Conservation (phyloP, 495 filamentous ascomycete species). For the Penicillium arizonense region DNA sequence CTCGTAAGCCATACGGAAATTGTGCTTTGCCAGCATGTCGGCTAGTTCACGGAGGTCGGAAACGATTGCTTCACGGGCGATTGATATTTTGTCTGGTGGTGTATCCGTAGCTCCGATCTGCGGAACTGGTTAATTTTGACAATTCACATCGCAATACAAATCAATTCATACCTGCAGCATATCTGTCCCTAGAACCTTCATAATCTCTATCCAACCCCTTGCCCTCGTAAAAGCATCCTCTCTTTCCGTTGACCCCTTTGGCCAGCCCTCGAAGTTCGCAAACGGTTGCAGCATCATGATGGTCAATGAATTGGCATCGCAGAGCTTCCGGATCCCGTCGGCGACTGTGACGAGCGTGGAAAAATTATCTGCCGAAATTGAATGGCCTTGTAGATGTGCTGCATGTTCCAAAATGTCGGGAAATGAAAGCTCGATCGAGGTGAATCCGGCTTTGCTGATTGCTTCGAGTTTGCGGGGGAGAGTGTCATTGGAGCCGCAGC, state of each 20-base stretch:
- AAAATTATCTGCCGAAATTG: slow-evolving; percentile 56
- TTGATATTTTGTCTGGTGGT: slow-evolving; percentile 23
- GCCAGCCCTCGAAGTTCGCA: slow-evolving; percentile 79
- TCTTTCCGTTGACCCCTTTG: slow-evolving; percentile 53
- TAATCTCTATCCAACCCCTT: slow-evolving; percentile 68
- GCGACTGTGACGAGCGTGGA: slow-evolving; percentile 50
- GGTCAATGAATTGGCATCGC: slow-evolving; percentile 50
- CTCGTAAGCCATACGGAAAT: slow-evolving; percentile 69
- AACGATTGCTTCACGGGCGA: slow-evolving; percentile 40
- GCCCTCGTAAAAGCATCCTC: slow-evolving; percentile 66
- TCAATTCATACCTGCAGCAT: slow-evolving; percentile 61
- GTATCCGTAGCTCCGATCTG: slow-evolving; percentile 71
- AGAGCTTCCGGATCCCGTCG: slow-evolving; percentile 50
- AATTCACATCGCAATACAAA: neutral
- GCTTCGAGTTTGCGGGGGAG: slow-evolving; percentile 66
- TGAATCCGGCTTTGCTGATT: slow-evolving; percentile 64
- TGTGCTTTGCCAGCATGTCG: slow-evolving; percentile 56
- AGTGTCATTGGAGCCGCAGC: slow-evolving; percentile 48
- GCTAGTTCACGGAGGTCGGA: slow-evolving; percentile 62
- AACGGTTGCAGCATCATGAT: slow-evolving; percentile 81
- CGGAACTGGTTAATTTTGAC: neutral
- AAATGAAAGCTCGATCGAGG: slow-evolving; percentile 73
- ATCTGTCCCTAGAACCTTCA: slow-evolving; percentile 67
- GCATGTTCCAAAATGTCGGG: slow-evolving; percentile 69
- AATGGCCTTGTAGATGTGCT: slow-evolving; percentile 43